phyloP scores from a whole-genome alignment of 2,329 filamentous ascomycete genomes.

The Colletotrichum chlorophyti region DNA sequence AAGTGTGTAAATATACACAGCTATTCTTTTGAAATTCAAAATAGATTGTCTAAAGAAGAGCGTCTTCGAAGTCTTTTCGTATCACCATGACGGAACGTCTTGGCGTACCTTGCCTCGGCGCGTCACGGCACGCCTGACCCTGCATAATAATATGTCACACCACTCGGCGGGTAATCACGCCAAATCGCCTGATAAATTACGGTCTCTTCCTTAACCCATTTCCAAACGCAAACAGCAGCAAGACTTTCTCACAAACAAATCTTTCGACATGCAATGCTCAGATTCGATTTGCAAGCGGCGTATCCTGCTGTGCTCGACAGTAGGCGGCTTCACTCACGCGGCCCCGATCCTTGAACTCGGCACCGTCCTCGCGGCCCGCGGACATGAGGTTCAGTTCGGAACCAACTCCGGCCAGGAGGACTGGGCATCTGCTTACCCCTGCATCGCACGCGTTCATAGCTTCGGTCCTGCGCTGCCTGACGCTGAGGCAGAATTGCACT shows the following conservation, averaged over 20 bases:
- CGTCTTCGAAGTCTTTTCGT: no score
- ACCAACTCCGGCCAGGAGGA: slow-evolving; percentile 43
- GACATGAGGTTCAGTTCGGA: slow-evolving; percentile 41
- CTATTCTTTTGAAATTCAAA: no score
- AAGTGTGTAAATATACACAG: no score
- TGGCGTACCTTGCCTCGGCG: neutral
- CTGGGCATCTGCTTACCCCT: slow-evolving; percentile 40
- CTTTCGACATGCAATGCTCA: neutral
- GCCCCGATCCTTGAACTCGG: slow-evolving; percentile 45
- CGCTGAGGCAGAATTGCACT: slow-evolving; percentile 11
- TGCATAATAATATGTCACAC: neutral
- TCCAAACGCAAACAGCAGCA: no score
- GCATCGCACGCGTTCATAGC: slow-evolving; percentile 39
- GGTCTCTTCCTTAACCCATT: no score
- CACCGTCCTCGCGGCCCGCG: slow-evolving; percentile 38
- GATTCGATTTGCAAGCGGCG: neutral
- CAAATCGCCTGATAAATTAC: neutral
- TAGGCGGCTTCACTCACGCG: slow-evolving; percentile 45
- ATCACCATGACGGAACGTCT: neutral
- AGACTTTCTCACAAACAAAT: neutral
- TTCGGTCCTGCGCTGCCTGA: slow-evolving; percentile 35
- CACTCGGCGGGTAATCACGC: neutral
- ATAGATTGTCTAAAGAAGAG: no score
- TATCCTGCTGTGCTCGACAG: slow-evolving; percentile 43
- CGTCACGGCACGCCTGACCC: neutral